These are phyloP conservation scores for Epichloe festucae DNA, from an alignment of 2,329 filamentous ascomycete genomes.

Conservation along the genomic window DNA sequence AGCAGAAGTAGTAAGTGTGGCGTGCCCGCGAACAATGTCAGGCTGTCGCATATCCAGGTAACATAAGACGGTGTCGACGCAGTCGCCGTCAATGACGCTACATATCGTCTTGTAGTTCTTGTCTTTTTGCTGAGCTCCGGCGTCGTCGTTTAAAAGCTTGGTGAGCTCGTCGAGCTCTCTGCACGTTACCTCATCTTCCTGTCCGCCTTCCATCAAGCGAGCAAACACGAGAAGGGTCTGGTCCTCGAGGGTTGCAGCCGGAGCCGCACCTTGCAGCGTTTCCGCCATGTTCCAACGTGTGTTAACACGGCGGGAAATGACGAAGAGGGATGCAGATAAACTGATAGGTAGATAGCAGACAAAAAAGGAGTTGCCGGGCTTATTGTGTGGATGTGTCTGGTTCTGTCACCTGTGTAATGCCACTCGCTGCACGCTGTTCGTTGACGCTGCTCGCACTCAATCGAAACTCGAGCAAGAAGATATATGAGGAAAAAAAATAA, in stretches of 20 bases:
- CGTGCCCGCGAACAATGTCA: constrained; percentile 62
- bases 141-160: constrained; percentile 45
- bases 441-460: background rate
- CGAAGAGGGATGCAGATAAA: constrained; percentile 1
- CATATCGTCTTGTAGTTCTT: constrained; percentile 36
- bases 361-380: too few relatives aligned
- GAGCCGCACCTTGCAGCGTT: constrained; percentile 16
- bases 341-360: background rate
- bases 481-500: background rate
- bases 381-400: background rate
- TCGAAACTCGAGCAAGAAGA: too few relatives aligned
- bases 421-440: background rate
- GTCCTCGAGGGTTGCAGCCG: constrained; percentile 36
- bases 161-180: constrained; percentile 45
- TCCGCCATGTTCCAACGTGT: constrained; percentile 19
- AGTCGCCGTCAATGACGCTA: constrained; percentile 56
- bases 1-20: constrained; percentile 68
- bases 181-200: constrained; percentile 64
- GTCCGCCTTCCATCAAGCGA: constrained; percentile 78
- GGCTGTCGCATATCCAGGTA: constrained; percentile 77
- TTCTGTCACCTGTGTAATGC: background rate
- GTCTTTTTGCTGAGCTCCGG: constrained; percentile 29
- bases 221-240: constrained; percentile 69
- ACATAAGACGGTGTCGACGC: constrained; percentile 72
- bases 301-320: background rate